phyloP scores from a whole-genome alignment of 75 land plant species.

The Azolla pinnata region DNA sequence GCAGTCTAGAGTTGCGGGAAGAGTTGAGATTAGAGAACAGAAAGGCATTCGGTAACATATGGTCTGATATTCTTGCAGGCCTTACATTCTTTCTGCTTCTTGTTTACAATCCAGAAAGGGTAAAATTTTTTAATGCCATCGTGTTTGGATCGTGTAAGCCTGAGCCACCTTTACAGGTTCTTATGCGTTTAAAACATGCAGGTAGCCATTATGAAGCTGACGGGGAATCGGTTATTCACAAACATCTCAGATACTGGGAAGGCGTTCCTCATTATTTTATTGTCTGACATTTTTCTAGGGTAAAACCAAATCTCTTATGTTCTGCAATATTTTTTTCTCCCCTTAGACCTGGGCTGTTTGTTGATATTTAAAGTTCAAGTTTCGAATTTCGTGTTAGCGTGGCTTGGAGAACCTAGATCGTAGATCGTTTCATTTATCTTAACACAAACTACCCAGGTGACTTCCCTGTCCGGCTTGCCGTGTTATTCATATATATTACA shows the following conservation, averaged over 20 bases:
- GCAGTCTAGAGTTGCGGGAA: conserved; percentile 72
- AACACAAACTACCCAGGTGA: background rate
- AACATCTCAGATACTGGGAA: conserved; percentile 89
- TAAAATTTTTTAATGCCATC: too few relatives aligned
- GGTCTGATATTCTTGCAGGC: conserved; percentile 85
- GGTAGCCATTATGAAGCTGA: conserved; percentile 78
- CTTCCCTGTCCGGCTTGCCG: background rate
- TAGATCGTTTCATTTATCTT: background rate
- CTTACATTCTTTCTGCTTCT: conserved; percentile 54
- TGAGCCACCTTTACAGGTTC: too few relatives aligned
- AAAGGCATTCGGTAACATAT: conserved; percentile 75
- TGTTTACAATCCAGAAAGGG: conserved; percentile 68
- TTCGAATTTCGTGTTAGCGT: background rate
- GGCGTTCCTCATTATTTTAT: conserved; percentile 78
- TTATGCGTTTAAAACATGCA: too few relatives aligned
- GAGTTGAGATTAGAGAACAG: conserved; percentile 82
- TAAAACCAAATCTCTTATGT: conserved; percentile 13
- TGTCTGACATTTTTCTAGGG: conserved; percentile 90
- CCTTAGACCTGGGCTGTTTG: background rate
- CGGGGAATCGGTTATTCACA: conserved; percentile 64
- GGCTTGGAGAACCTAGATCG: background rate
- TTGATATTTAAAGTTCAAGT: background rate
- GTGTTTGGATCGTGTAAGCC: background rate
- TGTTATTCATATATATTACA: background rate
- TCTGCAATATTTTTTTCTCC: background rate